Evolutionary conservation across 2,329 filamentous ascomycete species (phyloP).

Genomic region (Teratosphaeria pseudoeucalypti): DNA sequence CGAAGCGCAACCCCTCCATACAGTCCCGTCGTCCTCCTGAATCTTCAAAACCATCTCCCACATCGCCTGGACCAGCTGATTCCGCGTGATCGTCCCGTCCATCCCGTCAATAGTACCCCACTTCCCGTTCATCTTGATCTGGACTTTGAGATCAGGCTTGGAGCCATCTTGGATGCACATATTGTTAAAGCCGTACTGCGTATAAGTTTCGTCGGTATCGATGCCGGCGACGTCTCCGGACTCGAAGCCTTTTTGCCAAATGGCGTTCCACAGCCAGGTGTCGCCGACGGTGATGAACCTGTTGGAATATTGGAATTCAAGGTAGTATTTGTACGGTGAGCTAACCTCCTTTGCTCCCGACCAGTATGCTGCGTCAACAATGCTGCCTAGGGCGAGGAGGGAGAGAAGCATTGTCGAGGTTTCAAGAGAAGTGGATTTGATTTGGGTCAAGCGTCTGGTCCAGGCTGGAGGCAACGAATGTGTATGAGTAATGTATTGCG

Average conservation of each 20-base stretch:
- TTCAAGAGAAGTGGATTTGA: too few species aligned
- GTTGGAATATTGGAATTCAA: neutral
- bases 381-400: too few species aligned
- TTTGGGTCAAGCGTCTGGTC: too few species aligned
- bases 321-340: neutral
- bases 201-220: neutral
- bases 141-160: neutral
- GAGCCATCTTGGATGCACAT: neutral
- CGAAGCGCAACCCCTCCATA: neutral
- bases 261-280: neutral
- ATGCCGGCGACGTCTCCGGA: neutral
- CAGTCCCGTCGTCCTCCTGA: neutral
- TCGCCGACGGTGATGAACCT: neutral
- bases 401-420: too few species aligned
- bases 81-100: neutral
- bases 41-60: neutral
- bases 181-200: neutral
- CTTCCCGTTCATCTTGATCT: neutral
- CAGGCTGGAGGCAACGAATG: too few species aligned
- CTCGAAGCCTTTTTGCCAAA: neutral
- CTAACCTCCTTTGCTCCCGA: too few species aligned
- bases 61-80: neutral
- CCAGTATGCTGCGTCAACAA: neutral
- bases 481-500: too few species aligned
- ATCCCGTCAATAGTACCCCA: neutral